phyloP scores from a whole-genome alignment of 2,329 filamentous ascomycete genomes.

The Colletotrichum sp. region DNA sequence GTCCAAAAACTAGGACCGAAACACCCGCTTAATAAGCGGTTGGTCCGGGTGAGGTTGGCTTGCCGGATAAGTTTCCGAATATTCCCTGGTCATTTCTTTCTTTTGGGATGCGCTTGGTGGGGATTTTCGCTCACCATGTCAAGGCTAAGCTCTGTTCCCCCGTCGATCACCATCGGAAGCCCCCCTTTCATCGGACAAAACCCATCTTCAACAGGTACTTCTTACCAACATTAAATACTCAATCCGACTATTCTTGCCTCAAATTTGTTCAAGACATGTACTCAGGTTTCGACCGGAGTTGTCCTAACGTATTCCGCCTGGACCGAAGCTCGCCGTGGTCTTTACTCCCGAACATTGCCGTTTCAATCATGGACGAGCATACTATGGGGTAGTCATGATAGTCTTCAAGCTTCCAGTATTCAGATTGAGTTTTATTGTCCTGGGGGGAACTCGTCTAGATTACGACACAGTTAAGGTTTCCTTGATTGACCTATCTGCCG shows the following conservation, averaged over 20 bases:
- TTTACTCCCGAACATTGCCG: background rate
- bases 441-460: background rate
- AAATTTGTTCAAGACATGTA: too few relatives aligned
- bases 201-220: background rate
- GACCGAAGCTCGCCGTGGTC: background rate
- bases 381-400: background rate
- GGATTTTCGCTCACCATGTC: background rate
- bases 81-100: background rate
- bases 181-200: background rate
- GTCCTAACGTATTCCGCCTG: background rate
- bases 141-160: background rate
- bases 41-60: background rate
- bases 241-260: background rate
- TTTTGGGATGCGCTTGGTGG: background rate
- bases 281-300: too few relatives aligned
- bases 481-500: background rate
- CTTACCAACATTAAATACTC: too few relatives aligned
- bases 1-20: background rate
- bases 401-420: background rate
- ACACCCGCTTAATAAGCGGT: constrained; percentile 5
- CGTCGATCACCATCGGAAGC: background rate
- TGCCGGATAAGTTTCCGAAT: background rate
- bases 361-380: background rate
- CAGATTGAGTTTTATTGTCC: background rate
- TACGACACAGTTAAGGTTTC: background rate